Conservation (phyloP, 371 early-diverging fungal genomes). For the Chytridium lagenaria region DNA sequence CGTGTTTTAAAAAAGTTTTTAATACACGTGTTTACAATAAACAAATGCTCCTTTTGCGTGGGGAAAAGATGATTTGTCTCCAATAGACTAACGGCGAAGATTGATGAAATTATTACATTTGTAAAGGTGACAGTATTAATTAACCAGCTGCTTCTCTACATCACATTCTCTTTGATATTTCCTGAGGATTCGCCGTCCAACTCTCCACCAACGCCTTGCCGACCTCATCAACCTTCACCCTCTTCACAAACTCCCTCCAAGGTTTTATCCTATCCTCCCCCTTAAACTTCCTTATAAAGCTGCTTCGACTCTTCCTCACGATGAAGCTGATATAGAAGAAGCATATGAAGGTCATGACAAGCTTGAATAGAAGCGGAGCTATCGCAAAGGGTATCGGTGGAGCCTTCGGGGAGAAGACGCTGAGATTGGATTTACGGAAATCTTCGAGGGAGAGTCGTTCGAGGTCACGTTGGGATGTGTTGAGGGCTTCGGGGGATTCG, state of each 20-base stretch:
- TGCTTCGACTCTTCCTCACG: constrained; percentile 21
- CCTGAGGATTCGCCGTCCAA: constrained; percentile 24
- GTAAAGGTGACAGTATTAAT: too few species aligned
- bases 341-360: constrained; percentile 37
- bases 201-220: constrained; percentile 29
- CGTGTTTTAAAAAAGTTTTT: too few species aligned
- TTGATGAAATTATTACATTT: too few species aligned
- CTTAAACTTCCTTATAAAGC: constrained; percentile 24
- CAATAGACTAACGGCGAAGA: too few species aligned
- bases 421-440: constrained; percentile 5
- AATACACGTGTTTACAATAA: too few species aligned
- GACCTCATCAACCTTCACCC: constrained; percentile 24
- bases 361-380: constrained; percentile 18
- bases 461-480: constrained; percentile 8
- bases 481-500: neutral
- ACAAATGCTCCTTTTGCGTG: too few species aligned
- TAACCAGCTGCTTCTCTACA: too few species aligned
- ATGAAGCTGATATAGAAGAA: constrained; percentile 2
- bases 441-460: constrained; percentile 11
- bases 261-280: constrained; percentile 9
- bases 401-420: constrained; percentile 13
- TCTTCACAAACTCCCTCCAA: constrained; percentile 30
- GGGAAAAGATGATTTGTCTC: too few species aligned
- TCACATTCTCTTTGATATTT: constrained; percentile 23
- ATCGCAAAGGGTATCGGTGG: constrained; percentile 12